These are phyloP conservation scores for Mucor mucedo DNA, from an alignment of 371 early-diverging fungal genomes.

Conservation along the genomic window DNA sequence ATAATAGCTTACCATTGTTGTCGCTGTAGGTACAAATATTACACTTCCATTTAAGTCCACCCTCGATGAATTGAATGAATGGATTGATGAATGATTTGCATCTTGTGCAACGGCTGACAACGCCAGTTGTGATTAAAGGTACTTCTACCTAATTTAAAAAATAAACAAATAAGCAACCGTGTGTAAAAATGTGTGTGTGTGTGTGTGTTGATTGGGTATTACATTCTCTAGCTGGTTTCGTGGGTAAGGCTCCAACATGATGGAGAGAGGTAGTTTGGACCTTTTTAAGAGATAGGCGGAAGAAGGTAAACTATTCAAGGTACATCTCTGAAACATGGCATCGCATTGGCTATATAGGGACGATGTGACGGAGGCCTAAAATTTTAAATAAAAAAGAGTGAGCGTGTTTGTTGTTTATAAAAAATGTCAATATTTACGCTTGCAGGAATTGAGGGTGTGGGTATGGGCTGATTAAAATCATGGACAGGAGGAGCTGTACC, in stretches of 20 bases:
- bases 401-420: background rate
- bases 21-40: conserved; percentile 78
- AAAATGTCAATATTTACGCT: conserved; percentile 33
- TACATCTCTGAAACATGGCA: conserved; percentile 70
- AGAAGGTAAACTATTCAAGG: conserved; percentile 74
- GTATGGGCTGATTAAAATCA: conserved; percentile 37
- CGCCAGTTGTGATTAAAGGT: conserved; percentile 69
- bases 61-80: conserved; percentile 78
- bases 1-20: conserved; percentile 65
- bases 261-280: conserved; percentile 73
- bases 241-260: conserved; percentile 75
- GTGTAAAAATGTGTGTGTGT: too few relatives aligned
- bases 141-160: conserved; percentile 22
- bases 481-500: conserved; percentile 54
- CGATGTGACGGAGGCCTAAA: conserved; percentile 49
- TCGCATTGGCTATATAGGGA: conserved; percentile 52
- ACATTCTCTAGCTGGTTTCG: conserved; percentile 44
- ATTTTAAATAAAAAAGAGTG: background rate
- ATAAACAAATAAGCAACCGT: background rate
- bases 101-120: conserved; percentile 76
- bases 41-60: conserved; percentile 81
- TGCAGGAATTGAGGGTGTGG: conserved; percentile 44
- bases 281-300: conserved; percentile 64
- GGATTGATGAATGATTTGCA: conserved; percentile 90
- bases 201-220: background rate